A percentile compares a stretch with the other conserved stretches of the same genome.
Evolutionary conservation across 2,329 filamentous ascomycete species (phyloP).

Genomic region (Epichloe scottii): DNA sequence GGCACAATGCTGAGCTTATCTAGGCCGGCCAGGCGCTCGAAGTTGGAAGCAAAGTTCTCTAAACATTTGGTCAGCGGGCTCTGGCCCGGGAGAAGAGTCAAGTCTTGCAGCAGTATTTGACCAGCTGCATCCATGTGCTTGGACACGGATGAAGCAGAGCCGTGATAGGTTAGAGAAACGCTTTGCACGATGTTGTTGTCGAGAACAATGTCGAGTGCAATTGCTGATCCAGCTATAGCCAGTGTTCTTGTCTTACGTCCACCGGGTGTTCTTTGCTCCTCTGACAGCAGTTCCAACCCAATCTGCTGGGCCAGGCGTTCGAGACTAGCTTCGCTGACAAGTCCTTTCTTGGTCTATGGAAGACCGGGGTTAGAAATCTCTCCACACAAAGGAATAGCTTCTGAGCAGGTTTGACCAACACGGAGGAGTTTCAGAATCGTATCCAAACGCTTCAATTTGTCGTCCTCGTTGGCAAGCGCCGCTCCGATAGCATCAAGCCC

Average conservation of each 20-base stretch:
- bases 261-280: constrained; percentile 34
- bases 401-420: constrained; percentile 21
- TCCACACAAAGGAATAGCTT: background rate
- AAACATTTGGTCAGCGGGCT: constrained; percentile 58
- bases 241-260: constrained; percentile 40
- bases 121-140: constrained; percentile 50
- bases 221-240: constrained; percentile 48
- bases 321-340: constrained; percentile 64
- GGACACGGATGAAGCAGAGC: constrained; percentile 43
- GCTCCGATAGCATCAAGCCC: constrained; percentile 29
- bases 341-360: constrained; percentile 36
- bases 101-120: constrained; percentile 51
- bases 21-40: constrained; percentile 54
- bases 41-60: constrained; percentile 57
- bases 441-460: constrained; percentile 42
- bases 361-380: background rate
- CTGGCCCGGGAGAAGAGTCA: constrained; percentile 46
- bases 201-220: constrained; percentile 49
- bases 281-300: constrained; percentile 53
- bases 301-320: constrained; percentile 55
- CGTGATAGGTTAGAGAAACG: constrained; percentile 51
- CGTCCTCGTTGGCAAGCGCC: constrained; percentile 36
- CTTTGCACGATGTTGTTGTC: constrained; percentile 48
- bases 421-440: constrained; percentile 36
- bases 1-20: constrained; percentile 60